These are phyloP conservation scores for Trichoderma koningiopsis DNA, from an alignment of 2,329 filamentous ascomycete genomes.

Conservation along the genomic window DNA sequence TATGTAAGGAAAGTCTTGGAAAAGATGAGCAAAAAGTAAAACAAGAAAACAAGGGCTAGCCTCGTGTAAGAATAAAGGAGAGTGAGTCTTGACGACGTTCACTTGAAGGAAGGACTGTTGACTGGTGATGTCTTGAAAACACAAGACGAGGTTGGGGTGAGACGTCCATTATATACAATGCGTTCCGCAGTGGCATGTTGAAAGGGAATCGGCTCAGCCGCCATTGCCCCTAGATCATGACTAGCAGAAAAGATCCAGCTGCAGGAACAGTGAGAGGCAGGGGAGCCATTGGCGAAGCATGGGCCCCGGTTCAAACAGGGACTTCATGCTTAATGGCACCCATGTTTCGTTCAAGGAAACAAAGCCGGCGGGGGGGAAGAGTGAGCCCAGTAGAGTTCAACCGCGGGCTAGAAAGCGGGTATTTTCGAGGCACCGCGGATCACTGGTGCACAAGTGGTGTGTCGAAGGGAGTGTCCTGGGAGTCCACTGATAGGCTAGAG, in stretches of 20 bases:
- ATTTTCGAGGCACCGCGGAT: conserved; percentile 27
- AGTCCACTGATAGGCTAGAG: conserved; percentile 26
- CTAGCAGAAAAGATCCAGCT: conserved; percentile 23
- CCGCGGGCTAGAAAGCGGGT: conserved; percentile 16
- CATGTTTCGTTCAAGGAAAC: conserved; percentile 23
- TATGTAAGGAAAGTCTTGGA: conserved; percentile 1
- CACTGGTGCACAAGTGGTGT: not conserved
- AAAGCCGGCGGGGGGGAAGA: conserved; percentile 6
- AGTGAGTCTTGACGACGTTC: conserved; percentile 39
- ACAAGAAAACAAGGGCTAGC: conserved; percentile 41
- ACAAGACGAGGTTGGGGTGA: conserved; percentile 22
- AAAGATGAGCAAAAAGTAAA: conserved; percentile 7
- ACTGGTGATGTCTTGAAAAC: conserved; percentile 24
- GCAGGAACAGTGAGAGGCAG: conserved; percentile 25
- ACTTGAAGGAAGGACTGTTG: conserved; percentile 30
- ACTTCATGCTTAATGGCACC: conserved; percentile 23
- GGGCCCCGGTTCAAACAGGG: conserved; percentile 19
- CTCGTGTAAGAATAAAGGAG: conserved; percentile 35
- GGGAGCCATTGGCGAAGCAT: conserved; percentile 26
- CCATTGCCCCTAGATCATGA: conserved; percentile 6
- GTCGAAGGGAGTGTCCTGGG: conserved; percentile 24
- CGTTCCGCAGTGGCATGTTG: conserved; percentile 21
- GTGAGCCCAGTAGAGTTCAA: conserved; percentile 24
- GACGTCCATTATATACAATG: conserved; percentile 24
- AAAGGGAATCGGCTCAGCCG: not conserved